Percentiles rank a stretch among this genome's conserved stretches.
phyloP scores from a whole-genome alignment of 441 rosid genomes.

The Jatropha podagrica region DNA sequence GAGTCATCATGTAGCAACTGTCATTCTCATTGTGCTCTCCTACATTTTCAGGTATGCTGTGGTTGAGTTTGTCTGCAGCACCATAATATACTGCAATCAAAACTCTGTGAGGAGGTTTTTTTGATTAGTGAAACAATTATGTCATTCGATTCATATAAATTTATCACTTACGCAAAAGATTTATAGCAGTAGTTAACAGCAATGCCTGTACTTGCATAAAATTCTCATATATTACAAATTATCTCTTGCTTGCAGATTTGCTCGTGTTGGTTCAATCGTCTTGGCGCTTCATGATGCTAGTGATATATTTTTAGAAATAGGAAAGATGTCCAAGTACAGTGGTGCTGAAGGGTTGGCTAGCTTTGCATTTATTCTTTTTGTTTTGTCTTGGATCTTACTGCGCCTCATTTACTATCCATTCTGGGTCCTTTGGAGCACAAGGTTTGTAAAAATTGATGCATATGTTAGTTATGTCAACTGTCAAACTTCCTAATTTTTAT shows the following conservation, averaged over 20 bases:
- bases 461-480: conserved; percentile 8
- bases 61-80: conserved; percentile 18
- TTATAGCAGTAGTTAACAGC: neutral
- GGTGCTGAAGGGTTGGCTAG: conserved; percentile 85
- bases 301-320: conserved; percentile 89
- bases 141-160: neutral
- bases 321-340: conserved; percentile 93
- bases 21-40: conserved; percentile 75
- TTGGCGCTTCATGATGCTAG: conserved; percentile 96
- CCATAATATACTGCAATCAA: conserved; percentile 1
- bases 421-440: conserved; percentile 98
- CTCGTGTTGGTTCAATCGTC: conserved; percentile 82
- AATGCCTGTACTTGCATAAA: neutral
- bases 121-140: conserved; percentile 1
- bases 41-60: conserved; percentile 72
- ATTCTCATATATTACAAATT: neutral
- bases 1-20: conserved; percentile 89
- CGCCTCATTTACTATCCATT: conserved; percentile 94
- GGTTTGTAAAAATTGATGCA: conserved; percentile 47
- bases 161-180: neutral
- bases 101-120: neutral
- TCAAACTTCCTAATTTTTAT: neutral
- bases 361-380: conserved; percentile 72
- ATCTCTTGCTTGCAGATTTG: conserved; percentile 55
- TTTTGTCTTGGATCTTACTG: conserved; percentile 78